Evolutionary conservation across 768 basidiomycete species (phyloP).

Genomic region (Dendrothele bispora): DNA sequence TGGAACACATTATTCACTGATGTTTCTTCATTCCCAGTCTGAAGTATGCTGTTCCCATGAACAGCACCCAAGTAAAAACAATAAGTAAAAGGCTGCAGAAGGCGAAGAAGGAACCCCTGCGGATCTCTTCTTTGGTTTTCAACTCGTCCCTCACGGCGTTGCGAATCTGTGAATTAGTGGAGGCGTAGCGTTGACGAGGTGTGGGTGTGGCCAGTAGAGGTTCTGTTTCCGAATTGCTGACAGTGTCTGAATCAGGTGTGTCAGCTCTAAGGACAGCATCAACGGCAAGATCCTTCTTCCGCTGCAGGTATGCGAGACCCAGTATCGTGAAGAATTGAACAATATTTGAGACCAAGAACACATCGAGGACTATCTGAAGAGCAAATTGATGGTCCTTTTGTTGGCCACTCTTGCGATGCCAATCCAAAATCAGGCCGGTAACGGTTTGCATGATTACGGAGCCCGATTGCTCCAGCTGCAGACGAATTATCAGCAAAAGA

Average conservation of each 20-base stretch:
- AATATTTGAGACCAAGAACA: slow-evolving; percentile 57
- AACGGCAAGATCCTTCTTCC: slow-evolving; percentile 31
- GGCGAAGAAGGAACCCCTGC: slow-evolving; percentile 53
- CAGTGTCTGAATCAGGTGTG: slow-evolving; percentile 1
- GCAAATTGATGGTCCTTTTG: slow-evolving; percentile 26
- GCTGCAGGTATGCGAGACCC: slow-evolving; percentile 48
- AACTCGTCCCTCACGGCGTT: slow-evolving; percentile 13
- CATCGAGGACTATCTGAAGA: slow-evolving; percentile 54
- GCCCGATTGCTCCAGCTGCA: slow-evolving; percentile 72
- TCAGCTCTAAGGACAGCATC: slow-evolving; percentile 11
- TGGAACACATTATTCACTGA: too few species aligned
- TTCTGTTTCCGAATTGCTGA: slow-evolving; percentile 1
- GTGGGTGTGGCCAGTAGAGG: slow-evolving; percentile 14
- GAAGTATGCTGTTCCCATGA: slow-evolving; percentile 60
- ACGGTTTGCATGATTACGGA: slow-evolving; percentile 72
- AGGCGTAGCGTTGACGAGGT: slow-evolving; percentile 19
- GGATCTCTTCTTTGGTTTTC: slow-evolving; percentile 28
- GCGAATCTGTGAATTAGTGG: slow-evolving; percentile 19
- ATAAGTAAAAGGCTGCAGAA: slow-evolving; percentile 42
- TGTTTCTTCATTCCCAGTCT: slow-evolving; percentile 48
- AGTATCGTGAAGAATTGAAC: slow-evolving; percentile 55
- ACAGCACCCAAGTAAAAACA: slow-evolving; percentile 59
- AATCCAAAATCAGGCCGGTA: slow-evolving; percentile 68
- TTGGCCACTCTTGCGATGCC: slow-evolving; percentile 26
- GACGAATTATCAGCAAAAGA: background rate